These are phyloP conservation scores for Knoxdaviesia capensis DNA, from an alignment of 2,329 filamentous ascomycete genomes.

Conservation along the genomic window DNA sequence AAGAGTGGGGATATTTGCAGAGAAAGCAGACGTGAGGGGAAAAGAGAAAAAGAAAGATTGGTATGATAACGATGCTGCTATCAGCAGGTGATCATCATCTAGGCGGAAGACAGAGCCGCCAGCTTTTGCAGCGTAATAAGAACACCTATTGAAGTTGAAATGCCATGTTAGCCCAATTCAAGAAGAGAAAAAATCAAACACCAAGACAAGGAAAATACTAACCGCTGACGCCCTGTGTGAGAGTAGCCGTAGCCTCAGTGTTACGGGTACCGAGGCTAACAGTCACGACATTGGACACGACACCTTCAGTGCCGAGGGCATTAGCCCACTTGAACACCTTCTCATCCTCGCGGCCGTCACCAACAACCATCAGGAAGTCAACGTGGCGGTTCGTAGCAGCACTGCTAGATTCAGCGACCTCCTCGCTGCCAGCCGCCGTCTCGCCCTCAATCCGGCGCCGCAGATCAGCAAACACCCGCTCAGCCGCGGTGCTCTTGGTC, in stretches of 20 bases:
- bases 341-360: conserved; percentile 84
- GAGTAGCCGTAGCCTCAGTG: conserved; percentile 66
- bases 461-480: conserved; percentile 46
- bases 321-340: conserved; percentile 93
- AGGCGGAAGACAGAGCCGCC: conserved; percentile 6
- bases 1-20: background rate
- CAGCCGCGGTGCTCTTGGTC: conserved; percentile 71
- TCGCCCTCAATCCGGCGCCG: conserved; percentile 17
- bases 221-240: conserved; percentile 87
- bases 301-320: conserved; percentile 36
- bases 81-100: too few relatives aligned
- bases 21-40: background rate
- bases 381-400: conserved; percentile 17
- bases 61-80: too few relatives aligned
- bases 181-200: conserved; percentile 1
- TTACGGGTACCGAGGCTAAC: conserved; percentile 75
- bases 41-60: background rate
- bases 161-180: background rate
- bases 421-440: conserved; percentile 6
- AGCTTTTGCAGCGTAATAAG: conserved; percentile 22
- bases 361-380: conserved; percentile 78
- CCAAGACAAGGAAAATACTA: conserved; percentile 15
- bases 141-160: conserved; percentile 13
- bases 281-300: conserved; percentile 53
- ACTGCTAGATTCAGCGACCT: conserved; percentile 10